Percentiles rank a stretch among this genome's conserved stretches.
phyloP scores from a whole-genome alignment of 2,329 filamentous ascomycete species.

The Botrytis porri region DNA sequence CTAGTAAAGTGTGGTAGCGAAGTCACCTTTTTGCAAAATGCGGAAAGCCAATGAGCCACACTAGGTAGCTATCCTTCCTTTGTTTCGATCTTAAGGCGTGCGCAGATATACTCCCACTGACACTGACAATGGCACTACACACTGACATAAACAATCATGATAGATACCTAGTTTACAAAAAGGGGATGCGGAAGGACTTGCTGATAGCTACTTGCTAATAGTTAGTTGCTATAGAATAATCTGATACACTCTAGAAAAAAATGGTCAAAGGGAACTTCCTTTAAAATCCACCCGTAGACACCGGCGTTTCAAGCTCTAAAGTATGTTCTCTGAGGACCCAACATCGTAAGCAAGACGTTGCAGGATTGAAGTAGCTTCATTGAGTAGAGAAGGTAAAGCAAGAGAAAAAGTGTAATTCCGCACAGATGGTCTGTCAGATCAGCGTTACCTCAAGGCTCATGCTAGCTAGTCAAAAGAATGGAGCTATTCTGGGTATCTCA shows the following conservation, averaged over 20 bases:
- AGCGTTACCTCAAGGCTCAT: constrained; percentile 5
- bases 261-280: background rate
- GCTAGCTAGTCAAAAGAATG: background rate
- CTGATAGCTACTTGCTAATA: background rate
- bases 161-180: background rate
- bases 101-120: background rate
- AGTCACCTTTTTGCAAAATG: background rate
- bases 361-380: background rate
- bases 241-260: constrained; percentile 1
- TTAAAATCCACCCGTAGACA: background rate
- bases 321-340: background rate
- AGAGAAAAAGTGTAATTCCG: background rate
- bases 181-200: background rate
- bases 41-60: background rate
- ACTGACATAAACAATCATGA: background rate
- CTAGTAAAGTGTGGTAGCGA: background rate
- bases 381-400: background rate
- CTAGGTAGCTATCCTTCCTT: constrained; percentile 6
- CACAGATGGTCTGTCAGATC: constrained; percentile 9
- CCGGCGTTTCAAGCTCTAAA: constrained; percentile 6
- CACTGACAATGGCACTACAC: constrained; percentile 1
- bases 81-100: constrained; percentile 1
- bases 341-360: background rate
- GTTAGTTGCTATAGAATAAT: background rate
- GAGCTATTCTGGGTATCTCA: background rate